Base-by-base conservation (phyloP, 106 monocot genomes). In the Xerophyta viscosa region DNA sequence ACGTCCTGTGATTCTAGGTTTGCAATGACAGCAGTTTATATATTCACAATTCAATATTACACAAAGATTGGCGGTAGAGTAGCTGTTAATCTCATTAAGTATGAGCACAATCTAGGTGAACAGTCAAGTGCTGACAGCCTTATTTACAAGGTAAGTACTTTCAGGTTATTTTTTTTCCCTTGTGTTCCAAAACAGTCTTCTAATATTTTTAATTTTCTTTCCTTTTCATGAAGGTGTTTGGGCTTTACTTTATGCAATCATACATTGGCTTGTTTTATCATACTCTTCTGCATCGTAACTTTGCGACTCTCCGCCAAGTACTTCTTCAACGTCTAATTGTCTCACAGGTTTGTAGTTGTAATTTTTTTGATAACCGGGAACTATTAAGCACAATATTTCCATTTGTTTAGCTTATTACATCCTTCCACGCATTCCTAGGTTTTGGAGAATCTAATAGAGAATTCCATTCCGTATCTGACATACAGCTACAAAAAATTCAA, bases 181-280 rank as follows among this genome's bases (percentile, higher is more conserved):
- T 10, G 19, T 24, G 27, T 20, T 45, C n/a, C n/a, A n/a, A 47
- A 10, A 26, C 37, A 41, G 11, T 9, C 51, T 14, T 44, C 15
- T 44, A 33, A 22, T 48, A 20, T 25, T 41, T 9, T 54, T 41
- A n/a, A 47, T 25, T 37, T 12, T 55, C 21, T 22, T 33, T 8
- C 20, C 47, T 71, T 17, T 49, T 33, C 15, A 19, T 75, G 57
- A 63, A 92, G 91, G 91, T 86, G 36, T 92, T 92, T 77, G 91
- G 86, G 29, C 86, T 92, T 52, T 92, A 92, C 62, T 92, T 92
- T 54, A 79, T 92, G 86, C 91, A 92, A 64, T 82, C 86, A 31
- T 92, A 92, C 52, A 92, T 92, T 57, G 91, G 91, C 11, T 45
- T 92, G 64, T 92, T 92, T 61, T 92, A 92, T 65, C 91, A 92